phyloP scores from a whole-genome alignment of 225 moss, liverwort and hornwort genomes.

The Asterella californica region DNA sequence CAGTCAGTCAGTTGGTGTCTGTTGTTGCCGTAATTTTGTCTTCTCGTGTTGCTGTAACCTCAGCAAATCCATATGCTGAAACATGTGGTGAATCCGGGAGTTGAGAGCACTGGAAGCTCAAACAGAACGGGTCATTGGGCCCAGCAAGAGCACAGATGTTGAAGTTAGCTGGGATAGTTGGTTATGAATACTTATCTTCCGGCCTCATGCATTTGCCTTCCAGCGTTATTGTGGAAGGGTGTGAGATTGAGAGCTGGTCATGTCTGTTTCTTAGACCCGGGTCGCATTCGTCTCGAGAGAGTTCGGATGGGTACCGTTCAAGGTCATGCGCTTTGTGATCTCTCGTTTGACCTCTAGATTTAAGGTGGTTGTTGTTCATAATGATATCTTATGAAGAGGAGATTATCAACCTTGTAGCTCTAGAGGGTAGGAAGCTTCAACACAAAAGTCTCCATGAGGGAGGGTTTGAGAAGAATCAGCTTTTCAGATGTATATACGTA shows the following conservation, averaged over 20 bases:
- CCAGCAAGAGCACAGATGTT: not conserved
- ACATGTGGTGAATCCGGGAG: conserved; percentile 2
- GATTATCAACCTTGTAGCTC: conserved; percentile 7
- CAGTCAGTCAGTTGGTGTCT: not conserved
- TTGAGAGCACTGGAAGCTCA: not conserved
- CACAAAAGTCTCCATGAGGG: conserved; percentile 21
- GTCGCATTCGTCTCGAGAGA: conserved; percentile 3
- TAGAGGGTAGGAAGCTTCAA: conserved; percentile 12
- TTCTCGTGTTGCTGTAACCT: not conserved
- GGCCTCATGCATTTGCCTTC: not conserved
- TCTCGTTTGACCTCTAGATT: conserved; percentile 17
- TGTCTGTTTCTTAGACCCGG: conserved; percentile 6
- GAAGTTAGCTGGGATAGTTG: conserved; percentile 2
- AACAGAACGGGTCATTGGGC: not conserved
- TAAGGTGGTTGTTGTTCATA: conserved; percentile 13
- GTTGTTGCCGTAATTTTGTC: not conserved
- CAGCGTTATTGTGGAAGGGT: not conserved
- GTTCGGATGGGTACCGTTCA: conserved; percentile 7
- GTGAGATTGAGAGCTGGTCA: conserved; percentile 11
- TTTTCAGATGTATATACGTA: conserved; percentile 6
- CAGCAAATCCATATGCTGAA: not conserved
- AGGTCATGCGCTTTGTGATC: conserved; percentile 12
- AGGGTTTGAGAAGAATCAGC: conserved; percentile 15
- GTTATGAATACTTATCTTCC: not conserved
- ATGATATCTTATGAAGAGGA: conserved; percentile 20